Evolutionary conservation across 805 yeast genomes (phyloP).

Genomic region (Suhomyces canberraensis): DNA sequence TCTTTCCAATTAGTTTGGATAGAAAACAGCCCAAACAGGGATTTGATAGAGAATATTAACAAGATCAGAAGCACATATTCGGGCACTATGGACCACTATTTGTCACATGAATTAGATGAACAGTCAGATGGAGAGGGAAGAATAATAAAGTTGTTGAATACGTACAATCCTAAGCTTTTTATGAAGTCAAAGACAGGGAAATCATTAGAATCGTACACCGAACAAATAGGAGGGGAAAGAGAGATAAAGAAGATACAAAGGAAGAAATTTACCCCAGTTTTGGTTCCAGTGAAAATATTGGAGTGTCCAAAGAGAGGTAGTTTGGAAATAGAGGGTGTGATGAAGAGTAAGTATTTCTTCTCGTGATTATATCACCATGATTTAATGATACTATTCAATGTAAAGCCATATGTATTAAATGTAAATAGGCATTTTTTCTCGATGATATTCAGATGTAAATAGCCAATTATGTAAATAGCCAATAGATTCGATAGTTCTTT

Average conservation of each 20-base stretch:
- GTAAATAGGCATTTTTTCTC: too few species aligned
- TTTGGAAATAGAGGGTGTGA: conserved; percentile 30
- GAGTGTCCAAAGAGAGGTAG: conserved; percentile 30
- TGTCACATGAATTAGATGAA: background rate
- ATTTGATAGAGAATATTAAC: too few species aligned
- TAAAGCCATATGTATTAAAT: too few species aligned
- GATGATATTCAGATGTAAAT: too few species aligned
- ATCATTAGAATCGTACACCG: conserved; percentile 1
- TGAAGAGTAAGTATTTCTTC: conserved; percentile 35
- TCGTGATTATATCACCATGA: conserved; percentile 27
- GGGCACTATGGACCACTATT: background rate
- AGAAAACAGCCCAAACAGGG: conserved; percentile 6
- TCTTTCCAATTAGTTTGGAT: conserved; percentile 36
- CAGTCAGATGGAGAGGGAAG: background rate
- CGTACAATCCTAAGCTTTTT: conserved; percentile 22
- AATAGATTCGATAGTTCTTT: too few species aligned
- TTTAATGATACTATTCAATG: too few species aligned
- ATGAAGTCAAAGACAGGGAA: conserved; percentile 7
- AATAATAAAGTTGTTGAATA: conserved; percentile 12
- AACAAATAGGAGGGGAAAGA: background rate
- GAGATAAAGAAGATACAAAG: background rate
- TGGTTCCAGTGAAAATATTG: conserved; percentile 29
- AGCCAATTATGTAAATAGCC: too few species aligned
- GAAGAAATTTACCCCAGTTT: conserved; percentile 12
- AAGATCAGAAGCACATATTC: background rate